Evolutionary conservation across 139 green algal species (phyloP).

Genomic region (Micractinium conductrix): DNA sequence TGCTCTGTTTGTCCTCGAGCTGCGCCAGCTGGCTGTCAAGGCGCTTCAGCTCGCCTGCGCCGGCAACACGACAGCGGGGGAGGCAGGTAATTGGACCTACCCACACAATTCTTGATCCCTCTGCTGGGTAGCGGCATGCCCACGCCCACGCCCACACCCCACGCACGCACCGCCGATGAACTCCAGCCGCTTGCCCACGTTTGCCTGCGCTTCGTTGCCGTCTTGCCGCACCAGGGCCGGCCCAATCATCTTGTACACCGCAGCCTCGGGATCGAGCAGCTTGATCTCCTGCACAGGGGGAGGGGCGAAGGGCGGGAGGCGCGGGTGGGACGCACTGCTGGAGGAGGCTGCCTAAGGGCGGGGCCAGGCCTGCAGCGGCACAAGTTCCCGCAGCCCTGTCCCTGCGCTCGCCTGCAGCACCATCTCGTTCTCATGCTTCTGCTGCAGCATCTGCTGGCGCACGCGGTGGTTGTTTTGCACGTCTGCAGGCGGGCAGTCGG

Average conservation of each 20-base stretch:
- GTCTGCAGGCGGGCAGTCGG: conserved; percentile 46
- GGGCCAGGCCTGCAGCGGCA: not conserved
- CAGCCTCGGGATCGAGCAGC: conserved; percentile 75
- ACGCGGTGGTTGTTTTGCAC: conserved; percentile 55
- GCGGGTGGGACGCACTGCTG: not conserved
- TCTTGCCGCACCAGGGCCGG: conserved; percentile 90
- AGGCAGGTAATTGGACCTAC: not conserved
- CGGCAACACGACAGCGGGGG: not conserved
- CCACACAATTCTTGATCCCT: not conserved
- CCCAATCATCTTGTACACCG: conserved; percentile 92
- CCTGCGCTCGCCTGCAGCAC: conserved; percentile 60
- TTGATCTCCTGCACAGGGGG: conserved; percentile 76
- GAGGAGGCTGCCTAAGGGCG: not conserved
- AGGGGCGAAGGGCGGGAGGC: not conserved
- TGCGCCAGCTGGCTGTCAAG: conserved; percentile 52
- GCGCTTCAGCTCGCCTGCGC: conserved; percentile 50
- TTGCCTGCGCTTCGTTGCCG: conserved; percentile 83
- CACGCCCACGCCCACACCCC: not conserved
- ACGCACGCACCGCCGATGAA: conserved; percentile 64
- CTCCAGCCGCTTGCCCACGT: conserved; percentile 91
- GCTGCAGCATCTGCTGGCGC: conserved; percentile 63
- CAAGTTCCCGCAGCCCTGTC: too few species aligned
- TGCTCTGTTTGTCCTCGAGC: conserved; percentile 56
- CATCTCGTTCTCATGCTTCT: conserved; percentile 79
- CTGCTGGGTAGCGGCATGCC: not conserved